Evolutionary conservation across 108 stramenopile genomes (phyloP), one percentile per base, ranked within the genome.

Genomic region (Pseudonitzschia multiseries): DNA sequence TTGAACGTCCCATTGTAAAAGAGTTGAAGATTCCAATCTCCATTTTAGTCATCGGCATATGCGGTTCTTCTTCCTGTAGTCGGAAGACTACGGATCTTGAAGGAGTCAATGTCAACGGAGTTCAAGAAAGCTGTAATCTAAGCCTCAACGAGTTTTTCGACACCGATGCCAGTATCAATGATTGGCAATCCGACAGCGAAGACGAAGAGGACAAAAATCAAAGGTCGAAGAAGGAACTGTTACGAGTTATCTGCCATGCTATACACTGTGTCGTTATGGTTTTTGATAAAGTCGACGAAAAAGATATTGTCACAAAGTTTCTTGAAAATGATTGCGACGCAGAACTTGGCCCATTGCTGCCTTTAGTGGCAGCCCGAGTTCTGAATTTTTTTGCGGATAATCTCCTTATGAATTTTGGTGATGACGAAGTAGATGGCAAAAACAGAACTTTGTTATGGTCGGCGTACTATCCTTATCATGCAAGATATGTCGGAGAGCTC

Each of bases 81-180:
- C 44, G 74, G 71, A 69, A 31, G 65, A 14, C 32, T 40, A 28
- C 18, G 6, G 33, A 40, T 62, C 61, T 21, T 8, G 36, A 20
- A 62, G 50, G 52, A 71, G 31, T 57, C 24, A n/a, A 32, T 24
- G 9, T 0, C 18, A 51, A 21, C 22, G 46, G 52, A 44, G 69
- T 74, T 21, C 20, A 53, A 4, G 21, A 44, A 26, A 63, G 57
- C n/a, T 72, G 70, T 60, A 56, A 40, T 1, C 31, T 83, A 5
- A 59, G 74, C 26, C 68, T 88, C 15, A 75, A 79, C 0, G 88
- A 87, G 62, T 93, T 83, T 63, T 87, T 82, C 48, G 92, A 93
- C 69, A 86, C 89, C 12, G 94, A 95, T 69, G 84, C 72, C 52
- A 92, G 92, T 67, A 79, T 76, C 2, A 85, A 88, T 62, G 82